Base-by-base conservation (phyloP, 768 basidiomycete species). In the Neoboletus subvelutipes region DNA sequence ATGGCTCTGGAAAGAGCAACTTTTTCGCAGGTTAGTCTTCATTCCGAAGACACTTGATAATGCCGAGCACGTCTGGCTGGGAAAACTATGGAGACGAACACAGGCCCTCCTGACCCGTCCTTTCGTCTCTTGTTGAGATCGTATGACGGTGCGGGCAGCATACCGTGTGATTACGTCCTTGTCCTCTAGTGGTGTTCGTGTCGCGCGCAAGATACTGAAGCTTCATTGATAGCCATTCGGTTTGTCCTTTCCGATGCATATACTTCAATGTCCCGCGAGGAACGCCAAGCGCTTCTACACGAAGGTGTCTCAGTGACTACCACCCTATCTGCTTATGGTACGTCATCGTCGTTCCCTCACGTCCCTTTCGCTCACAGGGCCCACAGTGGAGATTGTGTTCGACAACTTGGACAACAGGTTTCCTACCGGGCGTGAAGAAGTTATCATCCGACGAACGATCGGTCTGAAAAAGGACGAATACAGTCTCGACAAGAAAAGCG, bases 381-480 rank as follows among this genome's bases (percentile, higher is more conserved):
- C 50, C 24, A 10, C 26, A 69, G 90, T 92, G 47, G 96, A 98
- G 73, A 95, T 98, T 48, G 82, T 97, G 1, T 98, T 98, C 69
- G 96, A 98, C 77, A 98, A 97, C 72, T 80, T 86, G 4, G 94
- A 97, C 72, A 88, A 89, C 59, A 85, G 97, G 3, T 98, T 99
- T 71, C 94, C 94, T 1, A 98, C 94, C 18, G 88, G 88, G 13
- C 85, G 90, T 51, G 87, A 92, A 1, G 92, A 94, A 59, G 83
- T 97, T 43, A 84, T 91, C 31, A 79, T 99, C 5, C 84, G 97
- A 13, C 83, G 97, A 31, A 98, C 97, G 2, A 98, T 99, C 55
- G 97, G 97, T 49, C 71, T 94, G 42, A 98, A 99, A 80, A 99
- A 98, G 76, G 97, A 98, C 68, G 97, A 98, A 76, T 99, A 98